Conservation (phyloP, 1,139 yeast genomes). For the Fermentozyma sake region DNA sequence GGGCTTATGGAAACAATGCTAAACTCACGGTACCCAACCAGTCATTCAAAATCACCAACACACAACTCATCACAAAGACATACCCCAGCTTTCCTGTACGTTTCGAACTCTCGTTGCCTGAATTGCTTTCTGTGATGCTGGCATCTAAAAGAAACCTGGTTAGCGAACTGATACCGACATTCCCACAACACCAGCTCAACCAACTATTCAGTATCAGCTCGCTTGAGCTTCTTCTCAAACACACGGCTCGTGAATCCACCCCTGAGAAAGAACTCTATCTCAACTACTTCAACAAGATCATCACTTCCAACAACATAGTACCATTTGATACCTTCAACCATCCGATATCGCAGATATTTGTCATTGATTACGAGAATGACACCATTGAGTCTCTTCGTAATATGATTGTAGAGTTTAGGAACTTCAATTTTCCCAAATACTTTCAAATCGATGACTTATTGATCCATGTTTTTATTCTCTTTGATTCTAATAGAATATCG, state of each 20-base stretch:
- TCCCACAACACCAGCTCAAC: slow-evolving; percentile 9
- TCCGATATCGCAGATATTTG: slow-evolving; percentile 76
- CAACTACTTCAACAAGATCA: slow-evolving; percentile 54
- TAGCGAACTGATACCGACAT: not conserved
- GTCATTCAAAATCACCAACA: slow-evolving; percentile 36
- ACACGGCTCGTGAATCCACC: slow-evolving; percentile 7
- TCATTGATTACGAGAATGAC: slow-evolving; percentile 48
- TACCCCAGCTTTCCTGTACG: slow-evolving; percentile 44
- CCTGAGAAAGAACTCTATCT: slow-evolving; percentile 41
- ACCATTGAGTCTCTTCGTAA: slow-evolving; percentile 43
- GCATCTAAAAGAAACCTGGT: slow-evolving; percentile 10
- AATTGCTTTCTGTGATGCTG: slow-evolving; percentile 30
- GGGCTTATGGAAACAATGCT: slow-evolving; percentile 48
- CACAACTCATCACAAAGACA: slow-evolving; percentile 38
- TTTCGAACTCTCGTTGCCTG: slow-evolving; percentile 41
- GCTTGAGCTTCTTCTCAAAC: slow-evolving; percentile 30
- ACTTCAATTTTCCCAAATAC: slow-evolving; percentile 49
- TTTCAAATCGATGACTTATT: slow-evolving; percentile 56
- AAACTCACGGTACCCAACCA: slow-evolving; percentile 34
- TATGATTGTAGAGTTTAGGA: slow-evolving; percentile 40
- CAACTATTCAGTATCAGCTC: slow-evolving; percentile 40
- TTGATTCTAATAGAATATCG: slow-evolving; percentile 19
- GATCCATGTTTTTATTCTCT: slow-evolving; percentile 41
- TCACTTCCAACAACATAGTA: slow-evolving; percentile 59
- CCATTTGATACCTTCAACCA: slow-evolving; percentile 90